Evolutionary conservation across 192 early-diverging fungal genomes (phyloP).

Genomic region (Entomortierella beljakovae): DNA sequence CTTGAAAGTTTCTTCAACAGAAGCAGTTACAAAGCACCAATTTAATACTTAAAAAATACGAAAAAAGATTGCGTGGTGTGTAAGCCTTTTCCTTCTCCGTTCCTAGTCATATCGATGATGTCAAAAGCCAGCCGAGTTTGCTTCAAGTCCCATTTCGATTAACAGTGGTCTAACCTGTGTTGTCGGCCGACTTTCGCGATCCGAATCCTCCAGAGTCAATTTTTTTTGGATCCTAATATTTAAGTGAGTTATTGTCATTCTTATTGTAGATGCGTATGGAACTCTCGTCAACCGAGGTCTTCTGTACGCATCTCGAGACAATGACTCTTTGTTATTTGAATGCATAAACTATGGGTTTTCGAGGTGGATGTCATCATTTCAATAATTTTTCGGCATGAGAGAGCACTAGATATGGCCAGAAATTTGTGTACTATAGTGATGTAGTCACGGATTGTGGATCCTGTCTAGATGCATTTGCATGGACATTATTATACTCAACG

Average conservation of each 20-base stretch:
- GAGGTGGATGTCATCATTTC: neutral
- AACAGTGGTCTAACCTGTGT: neutral
- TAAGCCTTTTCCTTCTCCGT: neutral
- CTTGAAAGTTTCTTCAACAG: conserved; percentile 58
- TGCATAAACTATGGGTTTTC: neutral
- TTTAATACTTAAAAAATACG: neutral
- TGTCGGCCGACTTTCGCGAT: neutral
- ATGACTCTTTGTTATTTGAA: conserved; percentile 26
- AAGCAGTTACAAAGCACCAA: conserved; percentile 26
- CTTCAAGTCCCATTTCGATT: neutral
- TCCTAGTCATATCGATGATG: neutral
- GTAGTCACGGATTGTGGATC: conserved; percentile 12
- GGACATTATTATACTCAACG: conserved; percentile 55
- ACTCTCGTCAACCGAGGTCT: conserved; percentile 47
- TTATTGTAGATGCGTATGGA: conserved; percentile 26
- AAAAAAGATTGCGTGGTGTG: neutral
- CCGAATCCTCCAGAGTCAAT: neutral
- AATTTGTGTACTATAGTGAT: neutral
- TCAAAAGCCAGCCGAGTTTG: neutral
- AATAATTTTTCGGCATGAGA: conserved; percentile 5
- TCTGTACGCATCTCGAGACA: conserved; percentile 24
- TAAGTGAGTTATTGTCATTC: conserved; percentile 47
- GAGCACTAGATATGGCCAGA: conserved; percentile 30
- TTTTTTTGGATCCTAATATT: neutral
- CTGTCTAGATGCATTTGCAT: conserved; percentile 30